Evolutionary conservation across 2,329 filamentous ascomycete genomes (phyloP).

Genomic region (Chaetothyriales sp.): DNA sequence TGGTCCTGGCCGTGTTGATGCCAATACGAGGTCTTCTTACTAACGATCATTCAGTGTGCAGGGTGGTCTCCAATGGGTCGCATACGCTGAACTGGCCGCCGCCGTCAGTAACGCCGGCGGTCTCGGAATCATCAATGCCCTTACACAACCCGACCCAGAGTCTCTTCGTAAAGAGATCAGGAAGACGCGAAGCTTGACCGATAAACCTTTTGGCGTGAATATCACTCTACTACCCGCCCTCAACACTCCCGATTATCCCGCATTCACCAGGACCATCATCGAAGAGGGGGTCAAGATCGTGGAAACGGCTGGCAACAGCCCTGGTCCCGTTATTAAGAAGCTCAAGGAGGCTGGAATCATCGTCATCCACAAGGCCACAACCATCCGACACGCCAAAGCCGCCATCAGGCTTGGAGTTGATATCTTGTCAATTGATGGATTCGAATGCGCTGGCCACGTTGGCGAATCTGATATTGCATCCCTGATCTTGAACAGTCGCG

Average conservation of each 20-base stretch:
- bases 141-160: conserved; percentile 85
- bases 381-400: conserved; percentile 79
- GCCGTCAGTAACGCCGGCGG: conserved; percentile 39
- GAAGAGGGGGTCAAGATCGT: conserved; percentile 85
- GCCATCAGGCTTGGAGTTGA: conserved; percentile 91
- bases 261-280: conserved; percentile 82
- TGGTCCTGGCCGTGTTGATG: too few species aligned
- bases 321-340: conserved; percentile 76
- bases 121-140: conserved; percentile 38
- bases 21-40: too few species aligned
- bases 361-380: conserved; percentile 94
- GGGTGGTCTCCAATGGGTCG: conserved; percentile 43
- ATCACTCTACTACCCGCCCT: conserved; percentile 83
- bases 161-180: conserved; percentile 88
- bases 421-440: conserved; percentile 92
- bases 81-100: conserved; percentile 37
- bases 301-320: conserved; percentile 81
- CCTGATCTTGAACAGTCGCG: conserved; percentile 57
- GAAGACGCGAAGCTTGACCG: conserved; percentile 57
- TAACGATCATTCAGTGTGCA: conserved; percentile 27
- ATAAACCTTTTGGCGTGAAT: conserved; percentile 68
- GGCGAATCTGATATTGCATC: conserved; percentile 40
- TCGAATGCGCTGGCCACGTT: conserved; percentile 72
- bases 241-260: conserved; percentile 78
- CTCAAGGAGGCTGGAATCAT: conserved; percentile 66